Evolutionary conservation across 495 filamentous ascomycete genomes (phyloP).

Genomic region (Thermochaetoides thermophila): DNA sequence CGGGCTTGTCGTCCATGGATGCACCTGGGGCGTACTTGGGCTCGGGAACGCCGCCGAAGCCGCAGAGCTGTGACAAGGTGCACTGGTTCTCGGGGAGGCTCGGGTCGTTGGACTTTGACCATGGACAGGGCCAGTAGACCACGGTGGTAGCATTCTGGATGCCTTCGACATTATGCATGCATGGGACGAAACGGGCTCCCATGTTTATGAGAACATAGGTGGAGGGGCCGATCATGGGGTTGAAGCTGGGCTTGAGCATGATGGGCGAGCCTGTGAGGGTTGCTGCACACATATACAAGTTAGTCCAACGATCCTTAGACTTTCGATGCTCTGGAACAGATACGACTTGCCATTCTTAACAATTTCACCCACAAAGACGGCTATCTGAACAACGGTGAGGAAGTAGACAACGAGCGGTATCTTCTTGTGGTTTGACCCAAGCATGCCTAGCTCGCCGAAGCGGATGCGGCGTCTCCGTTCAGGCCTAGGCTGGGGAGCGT

Average conservation of each 20-base stretch:
- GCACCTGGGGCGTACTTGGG: conserved; percentile 35
- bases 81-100: conserved; percentile 37
- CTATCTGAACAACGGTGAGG: conserved; percentile 61
- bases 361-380: conserved; percentile 83
- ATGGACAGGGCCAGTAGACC: conserved; percentile 59
- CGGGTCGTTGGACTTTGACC: conserved; percentile 42
- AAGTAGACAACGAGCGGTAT: conserved; percentile 74
- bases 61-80: conserved; percentile 63
- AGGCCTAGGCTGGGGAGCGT: conserved; percentile 18
- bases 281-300: conserved; percentile 31
- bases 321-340: background rate
- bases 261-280: conserved; percentile 63
- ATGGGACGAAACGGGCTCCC: conserved; percentile 84
- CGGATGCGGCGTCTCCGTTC: conserved; percentile 21
- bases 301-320: conserved; percentile 10
- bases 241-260: conserved; percentile 71
- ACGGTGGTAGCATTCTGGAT: conserved; percentile 36
- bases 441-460: conserved; percentile 34
- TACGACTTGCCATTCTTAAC: conserved; percentile 55
- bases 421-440: conserved; percentile 34
- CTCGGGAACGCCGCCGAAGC: conserved; percentile 58
- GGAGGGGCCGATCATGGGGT: conserved; percentile 93
- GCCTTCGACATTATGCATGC: conserved; percentile 70
- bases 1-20: conserved; percentile 19
- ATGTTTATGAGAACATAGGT: conserved; percentile 85